Evolutionary conservation across 2,329 filamentous ascomycete genomes (phyloP).

Genomic region (Cladosporium sphaerospermum): DNA sequence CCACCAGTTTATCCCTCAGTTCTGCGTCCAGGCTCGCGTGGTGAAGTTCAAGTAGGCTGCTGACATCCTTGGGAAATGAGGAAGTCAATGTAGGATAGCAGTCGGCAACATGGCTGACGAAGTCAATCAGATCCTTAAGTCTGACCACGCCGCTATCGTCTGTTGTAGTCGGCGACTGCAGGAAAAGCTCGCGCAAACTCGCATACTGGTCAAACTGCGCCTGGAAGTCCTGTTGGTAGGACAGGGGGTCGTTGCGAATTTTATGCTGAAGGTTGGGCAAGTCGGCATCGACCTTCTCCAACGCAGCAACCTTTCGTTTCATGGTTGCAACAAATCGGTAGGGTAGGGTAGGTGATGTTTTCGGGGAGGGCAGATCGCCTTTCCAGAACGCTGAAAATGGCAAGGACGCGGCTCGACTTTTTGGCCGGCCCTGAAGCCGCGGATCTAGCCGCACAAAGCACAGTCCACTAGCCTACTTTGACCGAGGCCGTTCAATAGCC

Average conservation of each 20-base stretch:
- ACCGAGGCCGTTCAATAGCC: no score
- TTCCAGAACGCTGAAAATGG: slow-evolving; percentile 2
- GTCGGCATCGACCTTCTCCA: slow-evolving; percentile 93
- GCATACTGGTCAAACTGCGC: slow-evolving; percentile 90
- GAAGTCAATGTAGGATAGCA: slow-evolving; percentile 79
- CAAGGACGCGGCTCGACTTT: slow-evolving; percentile 5
- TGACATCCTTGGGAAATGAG: slow-evolving; percentile 73
- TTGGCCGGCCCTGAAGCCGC: not conserved
- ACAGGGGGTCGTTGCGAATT: slow-evolving; percentile 79
- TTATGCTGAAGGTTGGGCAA: slow-evolving; percentile 88
- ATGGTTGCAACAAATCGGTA: slow-evolving; percentile 48
- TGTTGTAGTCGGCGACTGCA: slow-evolving; percentile 71
- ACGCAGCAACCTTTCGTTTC: slow-evolving; percentile 82
- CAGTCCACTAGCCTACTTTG: not conserved
- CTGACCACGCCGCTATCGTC: slow-evolving; percentile 74
- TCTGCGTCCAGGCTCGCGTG: slow-evolving; percentile 78
- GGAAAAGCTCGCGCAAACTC: slow-evolving; percentile 83
- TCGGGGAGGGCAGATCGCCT: not conserved
- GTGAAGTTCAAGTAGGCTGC: slow-evolving; percentile 71
- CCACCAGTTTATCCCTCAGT: slow-evolving; percentile 87
- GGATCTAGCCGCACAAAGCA: not conserved
- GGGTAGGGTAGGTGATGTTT: not conserved
- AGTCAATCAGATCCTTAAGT: slow-evolving; percentile 85
- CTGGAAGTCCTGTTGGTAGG: slow-evolving; percentile 83
- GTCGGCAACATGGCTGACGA: slow-evolving; percentile 88